phyloP scores from a whole-genome alignment of 2,329 filamentous ascomycete genomes.

The Paraconiothyrium sp. region DNA sequence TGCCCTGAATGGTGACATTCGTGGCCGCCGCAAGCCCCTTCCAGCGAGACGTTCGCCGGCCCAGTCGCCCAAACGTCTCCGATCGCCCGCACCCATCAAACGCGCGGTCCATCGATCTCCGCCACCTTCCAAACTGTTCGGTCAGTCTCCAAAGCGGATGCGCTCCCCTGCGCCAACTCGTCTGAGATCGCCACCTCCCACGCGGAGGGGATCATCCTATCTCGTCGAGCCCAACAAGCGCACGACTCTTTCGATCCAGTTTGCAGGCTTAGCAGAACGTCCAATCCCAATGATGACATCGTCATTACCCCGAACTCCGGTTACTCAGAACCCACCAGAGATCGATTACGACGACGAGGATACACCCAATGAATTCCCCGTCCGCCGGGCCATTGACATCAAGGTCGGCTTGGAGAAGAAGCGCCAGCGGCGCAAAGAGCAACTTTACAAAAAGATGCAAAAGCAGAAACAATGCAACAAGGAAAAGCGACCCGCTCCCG shows the following conservation, averaged over 20 bases:
- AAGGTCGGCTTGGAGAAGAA: conserved; percentile 91
- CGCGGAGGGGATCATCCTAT: conserved; percentile 55
- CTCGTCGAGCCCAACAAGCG: conserved; percentile 48
- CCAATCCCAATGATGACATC: conserved; percentile 80
- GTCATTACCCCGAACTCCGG: conserved; percentile 82
- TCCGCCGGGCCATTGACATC: conserved; percentile 95
- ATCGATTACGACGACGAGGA: conserved; percentile 52
- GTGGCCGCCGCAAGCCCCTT: conserved; percentile 44
- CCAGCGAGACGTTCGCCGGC: conserved; percentile 56
- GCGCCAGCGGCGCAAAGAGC: conserved; percentile 90
- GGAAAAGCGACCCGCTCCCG: conserved; percentile 76
- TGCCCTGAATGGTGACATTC: conserved; percentile 65
- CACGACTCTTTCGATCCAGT: conserved; percentile 54
- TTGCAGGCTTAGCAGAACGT: conserved; percentile 66
- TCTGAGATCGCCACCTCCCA: conserved; percentile 74
- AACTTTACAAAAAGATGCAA: conserved; percentile 89
- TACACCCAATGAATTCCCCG: conserved; percentile 64
- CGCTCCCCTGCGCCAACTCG: conserved; percentile 52
- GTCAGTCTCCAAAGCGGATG: conserved; percentile 74
- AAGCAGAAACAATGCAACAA: conserved; percentile 84
- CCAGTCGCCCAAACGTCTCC: conserved; percentile 69
- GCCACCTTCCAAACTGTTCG: conserved; percentile 67
- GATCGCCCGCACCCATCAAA: conserved; percentile 59
- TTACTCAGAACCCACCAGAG: conserved; percentile 46
- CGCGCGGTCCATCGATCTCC: conserved; percentile 49